Evolutionary conservation across 805 yeast species (phyloP), one percentile per base, ranked within the genome.

Genomic region (Ogataea populi-albae): DNA sequence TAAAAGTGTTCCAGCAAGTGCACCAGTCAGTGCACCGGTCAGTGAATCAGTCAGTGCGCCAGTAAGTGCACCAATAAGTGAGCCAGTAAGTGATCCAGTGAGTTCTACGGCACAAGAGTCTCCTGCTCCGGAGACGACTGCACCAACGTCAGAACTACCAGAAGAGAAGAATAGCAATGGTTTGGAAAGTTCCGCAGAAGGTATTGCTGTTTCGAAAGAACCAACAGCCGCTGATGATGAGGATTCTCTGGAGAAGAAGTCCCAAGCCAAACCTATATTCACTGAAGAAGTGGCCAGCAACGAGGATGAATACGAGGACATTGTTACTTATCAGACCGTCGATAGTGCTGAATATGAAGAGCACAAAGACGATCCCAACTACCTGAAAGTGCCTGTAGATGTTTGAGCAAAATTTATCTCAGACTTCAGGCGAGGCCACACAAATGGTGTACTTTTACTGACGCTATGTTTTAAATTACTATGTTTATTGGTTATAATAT

Each of bases 291-390:
- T 57, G 14, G 55, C 42, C 35, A 45, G 39, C 43, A 27, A 39
- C 15, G 41, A 41, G 17, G 45, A 39, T 23, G 60, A 53, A n/a
- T 57, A 45, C 32, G 59, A 49, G 16, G 68, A 63, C 29, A 64
- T 60, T 29, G 49, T 55, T 16, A 55, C 64, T 6, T 70, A 73
- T 45, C 77, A 73, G 52, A 75, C 76, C 23, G 70, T 75, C 20
- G 64, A 68, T 22, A 73, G 72, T 42, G 54, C 39, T 15, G 80
- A 75, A 43, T 75, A 48, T 48, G 68, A 66, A 32, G 56, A 58
- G 5, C 50, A 75, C 61, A 64, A 61, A 47, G 58, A 57, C 41
- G 68, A 75, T 53, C 77, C 79, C 12, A 54, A 73, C 49, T 75
- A 75, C 55, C 52, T 73, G 49, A 71, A 68, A 47, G 41, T 54